phyloP scores from a whole-genome alignment of 2,329 filamentous ascomycete genomes.

The Calonectria pteridis region DNA sequence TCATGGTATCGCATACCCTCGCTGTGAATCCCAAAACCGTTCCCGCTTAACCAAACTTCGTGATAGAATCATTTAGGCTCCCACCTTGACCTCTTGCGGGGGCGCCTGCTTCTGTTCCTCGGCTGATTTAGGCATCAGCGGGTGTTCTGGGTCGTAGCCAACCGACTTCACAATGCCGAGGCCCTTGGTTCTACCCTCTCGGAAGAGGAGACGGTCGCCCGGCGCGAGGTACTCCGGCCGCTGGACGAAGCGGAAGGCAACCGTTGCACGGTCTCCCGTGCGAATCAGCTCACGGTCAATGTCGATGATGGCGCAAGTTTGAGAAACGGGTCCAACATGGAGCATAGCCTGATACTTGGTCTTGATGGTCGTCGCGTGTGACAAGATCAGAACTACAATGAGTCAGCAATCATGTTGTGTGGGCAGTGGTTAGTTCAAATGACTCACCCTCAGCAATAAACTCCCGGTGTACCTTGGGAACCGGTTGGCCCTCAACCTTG shows the following conservation, averaged over 20 bases:
- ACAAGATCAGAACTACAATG: slow-evolving; percentile 83
- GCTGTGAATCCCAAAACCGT: slow-evolving; percentile 6
- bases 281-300: slow-evolving; percentile 96
- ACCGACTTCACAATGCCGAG: slow-evolving; percentile 93
- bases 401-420: slow-evolving; percentile 26
- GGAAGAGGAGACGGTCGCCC: slow-evolving; percentile 90
- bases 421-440: not conserved
- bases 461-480: slow-evolving; percentile 78
- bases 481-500: slow-evolving; percentile 79
- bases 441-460: slow-evolving; percentile 80
- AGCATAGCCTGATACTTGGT: slow-evolving; percentile 98
- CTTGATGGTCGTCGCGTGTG: slow-evolving; percentile 96
- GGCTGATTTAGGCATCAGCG: slow-evolving; percentile 48
- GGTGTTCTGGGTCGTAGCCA: slow-evolving; percentile 80
- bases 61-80: slow-evolving; percentile 30
- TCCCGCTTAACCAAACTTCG: not conserved
- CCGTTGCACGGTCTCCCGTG: slow-evolving; percentile 92
- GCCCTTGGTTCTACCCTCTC: slow-evolving; percentile 95
- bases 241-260: slow-evolving; percentile 95
- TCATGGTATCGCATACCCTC: slow-evolving; percentile 31
- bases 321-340: slow-evolving; percentile 92
- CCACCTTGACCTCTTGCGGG: slow-evolving; percentile 40
- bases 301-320: slow-evolving; percentile 97
- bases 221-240: slow-evolving; percentile 91
- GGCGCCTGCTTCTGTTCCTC: slow-evolving; percentile 37